Conservation (phyloP, 2,329 filamentous ascomycete genomes). For the Arthrobotrys conoides region DNA sequence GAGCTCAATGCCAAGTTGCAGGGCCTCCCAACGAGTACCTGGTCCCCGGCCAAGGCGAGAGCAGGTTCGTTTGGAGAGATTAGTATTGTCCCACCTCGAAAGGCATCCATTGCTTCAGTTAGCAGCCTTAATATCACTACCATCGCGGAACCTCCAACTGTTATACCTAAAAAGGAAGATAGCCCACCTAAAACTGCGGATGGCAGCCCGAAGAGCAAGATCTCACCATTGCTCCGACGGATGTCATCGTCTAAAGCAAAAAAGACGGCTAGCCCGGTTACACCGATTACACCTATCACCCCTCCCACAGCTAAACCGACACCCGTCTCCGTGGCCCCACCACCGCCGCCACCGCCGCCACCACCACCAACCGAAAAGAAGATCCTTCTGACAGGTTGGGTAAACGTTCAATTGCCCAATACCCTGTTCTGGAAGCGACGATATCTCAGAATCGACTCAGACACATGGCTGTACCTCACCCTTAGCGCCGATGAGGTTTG, state of each 20-base stretch:
- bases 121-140: constrained; percentile 54
- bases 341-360: constrained; percentile 68
- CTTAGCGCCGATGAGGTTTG: constrained; percentile 75
- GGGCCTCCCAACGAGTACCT: constrained; percentile 28
- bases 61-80: constrained; percentile 56
- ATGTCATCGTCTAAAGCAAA: constrained; percentile 49
- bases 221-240: constrained; percentile 51
- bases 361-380: constrained; percentile 76
- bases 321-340: constrained; percentile 75
- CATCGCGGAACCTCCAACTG: constrained; percentile 36
- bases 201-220: constrained; percentile 46
- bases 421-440: constrained; percentile 96
- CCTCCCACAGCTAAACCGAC: constrained; percentile 68
- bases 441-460: constrained; percentile 85
- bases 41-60: constrained; percentile 44
- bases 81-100: constrained; percentile 38
- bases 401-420: constrained; percentile 98
- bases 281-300: constrained; percentile 12
- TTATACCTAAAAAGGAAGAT: constrained; percentile 30
- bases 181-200: constrained; percentile 29
- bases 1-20: constrained; percentile 37
- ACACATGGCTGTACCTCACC: constrained; percentile 86
- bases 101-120: constrained; percentile 53
- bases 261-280: constrained; percentile 30
- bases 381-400: constrained; percentile 66